A percentile compares a stretch with the other conserved stretches of the same genome.
Evolutionary conservation across 768 basidiomycete genomes (phyloP).

Genomic region (Kwoniella sp.): DNA sequence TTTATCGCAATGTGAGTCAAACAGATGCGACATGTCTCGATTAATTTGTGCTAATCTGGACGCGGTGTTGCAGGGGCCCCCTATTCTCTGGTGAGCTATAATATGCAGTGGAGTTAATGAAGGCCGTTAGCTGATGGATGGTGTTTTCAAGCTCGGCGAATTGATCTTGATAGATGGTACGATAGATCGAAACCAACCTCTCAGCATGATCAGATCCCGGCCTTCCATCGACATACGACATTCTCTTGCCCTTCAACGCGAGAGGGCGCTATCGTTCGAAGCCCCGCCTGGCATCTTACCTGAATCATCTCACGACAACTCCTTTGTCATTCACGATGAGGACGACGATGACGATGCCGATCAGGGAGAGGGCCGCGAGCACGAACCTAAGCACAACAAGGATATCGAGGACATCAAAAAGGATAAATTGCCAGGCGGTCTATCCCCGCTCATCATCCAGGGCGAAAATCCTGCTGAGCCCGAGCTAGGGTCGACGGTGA

Average conservation of each 20-base stretch:
- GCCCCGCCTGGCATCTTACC: background rate
- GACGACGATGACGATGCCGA: slow-evolving; percentile 6
- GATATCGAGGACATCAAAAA: slow-evolving; percentile 4
- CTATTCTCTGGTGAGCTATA: slow-evolving; percentile 69
- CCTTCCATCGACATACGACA: slow-evolving; percentile 8
- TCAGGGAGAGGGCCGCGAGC: background rate
- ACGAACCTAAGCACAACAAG: background rate
- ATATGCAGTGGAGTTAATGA: background rate
- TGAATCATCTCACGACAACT: slow-evolving; percentile 1
- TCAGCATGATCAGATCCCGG: slow-evolving; percentile 36
- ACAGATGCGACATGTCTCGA: background rate
- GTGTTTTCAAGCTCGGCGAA: slow-evolving; percentile 69
- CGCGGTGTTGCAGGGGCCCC: slow-evolving; percentile 64
- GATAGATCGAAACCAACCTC: slow-evolving; percentile 54
- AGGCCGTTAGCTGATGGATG: slow-evolving; percentile 3
- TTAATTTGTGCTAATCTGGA: background rate
- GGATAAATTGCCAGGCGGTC: slow-evolving; percentile 6
- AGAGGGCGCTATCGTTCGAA: slow-evolving; percentile 7
- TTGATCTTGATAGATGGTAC: slow-evolving; percentile 68
- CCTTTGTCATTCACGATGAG: slow-evolving; percentile 12
- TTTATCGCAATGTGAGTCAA: slow-evolving; percentile 68
- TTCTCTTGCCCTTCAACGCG: slow-evolving; percentile 6
- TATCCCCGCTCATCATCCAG: slow-evolving; percentile 25
- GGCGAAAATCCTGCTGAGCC: slow-evolving; percentile 12
- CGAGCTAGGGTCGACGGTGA: slow-evolving; percentile 26